These are phyloP conservation scores for Saposhnikovia divaricata DNA, from an alignment of 129 eudicot genomes.

Conservation along the genomic window DNA sequence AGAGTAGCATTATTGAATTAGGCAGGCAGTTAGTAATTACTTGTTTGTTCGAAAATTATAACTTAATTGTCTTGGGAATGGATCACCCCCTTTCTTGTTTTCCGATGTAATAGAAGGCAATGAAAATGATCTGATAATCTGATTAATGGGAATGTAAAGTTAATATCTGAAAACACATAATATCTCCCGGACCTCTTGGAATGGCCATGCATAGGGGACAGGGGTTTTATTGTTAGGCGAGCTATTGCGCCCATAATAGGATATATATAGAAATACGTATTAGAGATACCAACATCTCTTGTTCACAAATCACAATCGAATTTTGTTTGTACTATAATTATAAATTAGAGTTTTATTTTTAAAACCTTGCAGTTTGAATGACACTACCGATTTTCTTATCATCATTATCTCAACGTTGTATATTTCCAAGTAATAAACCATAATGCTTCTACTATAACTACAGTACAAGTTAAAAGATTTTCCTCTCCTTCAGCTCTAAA, in stretches of 20 bases:
- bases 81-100: not conserved
- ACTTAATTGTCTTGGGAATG: not conserved
- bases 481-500: not conserved
- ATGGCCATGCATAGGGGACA: not conserved
- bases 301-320: no score
- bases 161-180: not conserved
- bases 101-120: not conserved
- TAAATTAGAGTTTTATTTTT: no score
- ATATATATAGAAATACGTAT: no score
- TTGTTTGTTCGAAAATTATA: not conserved
- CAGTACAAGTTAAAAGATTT: not conserved
- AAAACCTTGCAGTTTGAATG: not conserved
- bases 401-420: not conserved
- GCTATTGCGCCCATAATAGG: not conserved
- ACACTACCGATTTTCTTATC: not conserved
- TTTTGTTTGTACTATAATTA: not conserved
- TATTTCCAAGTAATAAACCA: not conserved
- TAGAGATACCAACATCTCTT: not conserved
- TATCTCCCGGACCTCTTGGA: not conserved
- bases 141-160: not conserved
- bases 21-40: not conserved
- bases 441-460: not conserved
- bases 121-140: not conserved
- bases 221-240: not conserved
- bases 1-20: not conserved